Evolutionary conservation across 2,329 filamentous ascomycete genomes (phyloP).

Genomic region (Penicillium paneum): DNA sequence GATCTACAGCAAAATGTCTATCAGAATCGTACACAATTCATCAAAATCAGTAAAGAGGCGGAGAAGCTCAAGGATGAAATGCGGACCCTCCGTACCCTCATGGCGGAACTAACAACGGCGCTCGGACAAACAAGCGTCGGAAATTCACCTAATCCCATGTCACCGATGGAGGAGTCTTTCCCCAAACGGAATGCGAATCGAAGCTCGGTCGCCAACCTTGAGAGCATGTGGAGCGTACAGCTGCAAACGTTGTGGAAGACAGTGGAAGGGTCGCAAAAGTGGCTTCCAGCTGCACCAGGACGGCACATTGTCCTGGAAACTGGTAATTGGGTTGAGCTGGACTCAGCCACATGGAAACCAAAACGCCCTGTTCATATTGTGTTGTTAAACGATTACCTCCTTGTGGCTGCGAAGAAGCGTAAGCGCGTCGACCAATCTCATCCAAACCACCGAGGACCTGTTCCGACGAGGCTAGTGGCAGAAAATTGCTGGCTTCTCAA

Average conservation of each 20-base stretch:
- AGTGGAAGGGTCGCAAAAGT: constrained; percentile 97
- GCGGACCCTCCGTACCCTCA: constrained; percentile 81
- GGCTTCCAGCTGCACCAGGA: constrained; percentile 83
- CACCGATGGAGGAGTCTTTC: constrained; percentile 51
- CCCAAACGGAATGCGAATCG: constrained; percentile 67
- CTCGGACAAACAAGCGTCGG: constrained; percentile 44
- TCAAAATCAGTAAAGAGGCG: constrained; percentile 98
- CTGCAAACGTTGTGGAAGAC: constrained; percentile 86
- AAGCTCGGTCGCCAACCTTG: constrained; percentile 77
- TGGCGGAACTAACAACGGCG: constrained; percentile 85
- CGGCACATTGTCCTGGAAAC: constrained; percentile 93
- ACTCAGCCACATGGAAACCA: constrained; percentile 96
- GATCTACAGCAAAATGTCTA: constrained; percentile 95
- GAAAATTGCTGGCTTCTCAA: constrained; percentile 92
- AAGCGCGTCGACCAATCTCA: constrained; percentile 69
- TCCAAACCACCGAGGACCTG: constrained; percentile 45
- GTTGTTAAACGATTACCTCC: constrained; percentile 86
- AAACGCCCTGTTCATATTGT: constrained; percentile 86
- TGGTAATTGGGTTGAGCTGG: constrained; percentile 89
- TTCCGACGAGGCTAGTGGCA: constrained; percentile 73
- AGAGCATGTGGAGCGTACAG: constrained; percentile 66
- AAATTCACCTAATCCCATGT: constrained; percentile 55
- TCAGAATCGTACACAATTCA: constrained; percentile 96
- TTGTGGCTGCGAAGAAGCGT: constrained; percentile 90
- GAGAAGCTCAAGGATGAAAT: constrained; percentile 97